Percentiles rank a stretch among this genome's conserved stretches.
These are phyloP conservation scores for Mucor circinelloides DNA, from an alignment of 371 early-diverging fungal genomes.

Conservation along the genomic window DNA sequence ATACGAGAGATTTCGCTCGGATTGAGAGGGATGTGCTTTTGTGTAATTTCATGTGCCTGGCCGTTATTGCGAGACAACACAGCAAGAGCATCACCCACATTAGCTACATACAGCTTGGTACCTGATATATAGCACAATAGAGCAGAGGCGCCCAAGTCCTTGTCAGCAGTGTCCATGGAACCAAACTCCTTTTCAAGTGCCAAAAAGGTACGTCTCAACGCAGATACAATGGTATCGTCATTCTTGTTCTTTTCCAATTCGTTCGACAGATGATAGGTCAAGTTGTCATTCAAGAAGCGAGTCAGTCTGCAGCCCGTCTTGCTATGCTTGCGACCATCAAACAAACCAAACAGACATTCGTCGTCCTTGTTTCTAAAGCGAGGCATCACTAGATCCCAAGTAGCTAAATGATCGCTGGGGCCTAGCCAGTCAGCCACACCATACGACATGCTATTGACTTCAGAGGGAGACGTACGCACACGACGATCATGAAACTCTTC, in stretches of 20 bases:
- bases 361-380: constrained; percentile 81
- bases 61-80: constrained; percentile 82
- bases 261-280: constrained; percentile 65
- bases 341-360: constrained; percentile 87
- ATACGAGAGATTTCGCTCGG: constrained; percentile 80
- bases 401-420: constrained; percentile 61
- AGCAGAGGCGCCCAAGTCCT: constrained; percentile 71
- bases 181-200: constrained; percentile 79
- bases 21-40: constrained; percentile 74
- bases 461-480: constrained; percentile 84
- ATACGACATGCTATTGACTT: constrained; percentile 79
- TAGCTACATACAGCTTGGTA: constrained; percentile 82
- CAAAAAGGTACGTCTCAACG: constrained; percentile 76
- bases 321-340: constrained; percentile 74
- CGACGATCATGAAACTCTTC: constrained; percentile 84
- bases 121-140: constrained; percentile 82
- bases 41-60: constrained; percentile 71
- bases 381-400: constrained; percentile 85
- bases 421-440: constrained; percentile 88
- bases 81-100: constrained; percentile 89
- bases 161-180: constrained; percentile 46
- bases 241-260: constrained; percentile 70
- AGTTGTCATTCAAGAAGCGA: constrained; percentile 73
- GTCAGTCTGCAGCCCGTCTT: constrained; percentile 63
- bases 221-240: constrained; percentile 60